Evolutionary conservation across 371 early-diverging fungal species (phyloP).

Genomic region (Apophysomyces trapeziformis): DNA sequence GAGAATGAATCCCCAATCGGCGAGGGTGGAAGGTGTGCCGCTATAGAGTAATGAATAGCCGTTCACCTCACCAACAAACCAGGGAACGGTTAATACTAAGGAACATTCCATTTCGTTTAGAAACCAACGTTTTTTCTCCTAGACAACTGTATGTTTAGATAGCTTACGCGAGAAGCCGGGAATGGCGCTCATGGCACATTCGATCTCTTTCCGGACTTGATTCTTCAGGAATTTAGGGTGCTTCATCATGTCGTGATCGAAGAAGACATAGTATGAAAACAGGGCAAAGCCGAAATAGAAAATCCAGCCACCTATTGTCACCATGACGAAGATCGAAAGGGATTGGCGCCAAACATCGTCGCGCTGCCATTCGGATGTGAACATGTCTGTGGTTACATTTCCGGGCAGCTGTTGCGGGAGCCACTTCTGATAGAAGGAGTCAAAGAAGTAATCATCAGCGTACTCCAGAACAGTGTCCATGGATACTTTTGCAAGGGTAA

Average conservation of each 20-base stretch:
- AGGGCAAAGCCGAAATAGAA: slow-evolving; percentile 82
- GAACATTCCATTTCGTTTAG: too few species aligned
- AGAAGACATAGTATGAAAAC: slow-evolving; percentile 81
- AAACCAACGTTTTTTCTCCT: neutral
- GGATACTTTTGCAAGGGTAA: slow-evolving; percentile 1
- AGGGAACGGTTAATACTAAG: slow-evolving; percentile 81
- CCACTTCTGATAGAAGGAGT: slow-evolving; percentile 55
- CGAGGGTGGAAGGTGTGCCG: slow-evolving; percentile 33
- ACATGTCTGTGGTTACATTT: slow-evolving; percentile 24
- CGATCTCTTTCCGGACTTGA: slow-evolving; percentile 87
- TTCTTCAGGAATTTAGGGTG: slow-evolving; percentile 92
- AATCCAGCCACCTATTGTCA: slow-evolving; percentile 72
- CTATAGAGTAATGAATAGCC: slow-evolving; percentile 85
- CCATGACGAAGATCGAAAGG: slow-evolving; percentile 70
- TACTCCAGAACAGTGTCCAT: slow-evolving; percentile 80
- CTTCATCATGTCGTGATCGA: slow-evolving; percentile 84
- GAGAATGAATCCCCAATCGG: slow-evolving; percentile 67
- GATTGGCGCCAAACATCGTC: slow-evolving; percentile 73
- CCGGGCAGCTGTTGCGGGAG: slow-evolving; percentile 37
- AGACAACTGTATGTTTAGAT: neutral
- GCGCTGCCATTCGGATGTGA: slow-evolving; percentile 48
- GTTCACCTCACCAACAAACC: slow-evolving; percentile 86
- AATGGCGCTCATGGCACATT: slow-evolving; percentile 76
- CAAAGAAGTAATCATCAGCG: slow-evolving; percentile 64
- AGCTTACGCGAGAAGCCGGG: slow-evolving; percentile 71